Evolutionary conservation across 75 land plant genomes (phyloP), one percentile per base, ranked within the genome.

Genomic region (Sequoia sempervirens): DNA sequence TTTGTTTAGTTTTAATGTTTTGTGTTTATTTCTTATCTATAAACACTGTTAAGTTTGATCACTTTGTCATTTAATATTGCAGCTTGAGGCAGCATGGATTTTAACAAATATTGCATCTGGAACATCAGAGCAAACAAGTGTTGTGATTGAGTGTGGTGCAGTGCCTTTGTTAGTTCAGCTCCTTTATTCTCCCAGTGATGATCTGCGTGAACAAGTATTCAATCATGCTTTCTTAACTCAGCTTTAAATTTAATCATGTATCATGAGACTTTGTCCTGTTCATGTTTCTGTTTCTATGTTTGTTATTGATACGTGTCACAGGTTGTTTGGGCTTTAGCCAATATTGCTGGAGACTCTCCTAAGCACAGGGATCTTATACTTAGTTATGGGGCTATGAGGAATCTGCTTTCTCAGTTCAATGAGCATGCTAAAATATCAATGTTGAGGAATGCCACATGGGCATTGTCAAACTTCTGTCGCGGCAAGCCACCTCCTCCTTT

Each of bases 81-180:
- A 96, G 98, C 94, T 96, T 86, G 98, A 96, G 75, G 98, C 98
- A 43, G 96, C 98, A 3, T 96, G 98, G 95, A 94, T 95, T 68
- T 87, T 96, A 36, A 96, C 96, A 72, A 94, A 96, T 73, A 94
- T 95, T 88, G 94, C 96, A 34, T 94, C 98, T 36, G 96, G 98
- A 28, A 92, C 98, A 15, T 96, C 96, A 5, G 98, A 96, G 47
- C 89, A 96, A 75, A 96, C 98, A 23, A 86, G 88, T 43, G 95
- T 96, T 52, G 98, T 96, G 3, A 96, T 94, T 79, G 93, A 96
- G 53, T 91, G 90, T 86, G 98, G 96, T 3, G 95, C 98, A 72
- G 92, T 96, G n/a, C 94, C 95, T 34, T 89, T 93, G 11, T 92
- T 96, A 86, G 95, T 92, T 37, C 88, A 95, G 47, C 95, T 96